Base-by-base conservation (phyloP, 345 rosid species). In the Raphanus raphanistrum region DNA sequence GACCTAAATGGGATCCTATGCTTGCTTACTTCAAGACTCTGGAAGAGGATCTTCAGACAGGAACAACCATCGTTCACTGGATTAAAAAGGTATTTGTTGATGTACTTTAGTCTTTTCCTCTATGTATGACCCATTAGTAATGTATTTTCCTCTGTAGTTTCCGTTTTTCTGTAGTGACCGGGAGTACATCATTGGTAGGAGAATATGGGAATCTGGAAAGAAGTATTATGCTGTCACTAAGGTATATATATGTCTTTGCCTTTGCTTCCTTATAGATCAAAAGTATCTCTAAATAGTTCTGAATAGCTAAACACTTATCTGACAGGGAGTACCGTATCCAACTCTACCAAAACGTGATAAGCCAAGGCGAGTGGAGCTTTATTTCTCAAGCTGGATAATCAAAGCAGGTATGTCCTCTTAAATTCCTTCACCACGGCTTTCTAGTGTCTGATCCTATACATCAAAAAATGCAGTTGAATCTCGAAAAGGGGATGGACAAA, bases 151-250 rank as follows among this genome's bases (percentile, higher is more conserved):
- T 82, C 73, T 86, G 85, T 89, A 95, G 98, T 95, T 92, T 43
- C 99, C 99, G 0, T 92, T 95, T 76, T 92, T 92, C 88, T 95
- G 99, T 65, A 90, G 99, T 43, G 98, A 95, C 75, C 87, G 99
- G 48, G 99, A 95, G 74, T 95, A 95, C 76, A 87, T 92, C 64
- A 91, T 95, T 70, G 97, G 90, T 15, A 76, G 92, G 81, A 90
- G 97, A 78, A 91, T 92, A 82, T 95, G 99, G 98, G 97, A 95
- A 68, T 88, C 87, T 66, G 94, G 91, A 71, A 90, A 80, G 72
- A 81, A 84, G 6, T 95, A 86, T 80, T 92, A 90, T 76, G 87
- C 96, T 69, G 90, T 95, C 70, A 92, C 99, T 45, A 95, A 95
- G 94, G 99, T 91, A 85, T 50, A 85, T 50, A 4, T 13, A 10